A percentile compares a stretch with the other conserved stretches of the same genome.
Evolutionary conservation across 192 early-diverging fungal genomes (phyloP).

Genomic region (Jimgerdemannia lactiflua): DNA sequence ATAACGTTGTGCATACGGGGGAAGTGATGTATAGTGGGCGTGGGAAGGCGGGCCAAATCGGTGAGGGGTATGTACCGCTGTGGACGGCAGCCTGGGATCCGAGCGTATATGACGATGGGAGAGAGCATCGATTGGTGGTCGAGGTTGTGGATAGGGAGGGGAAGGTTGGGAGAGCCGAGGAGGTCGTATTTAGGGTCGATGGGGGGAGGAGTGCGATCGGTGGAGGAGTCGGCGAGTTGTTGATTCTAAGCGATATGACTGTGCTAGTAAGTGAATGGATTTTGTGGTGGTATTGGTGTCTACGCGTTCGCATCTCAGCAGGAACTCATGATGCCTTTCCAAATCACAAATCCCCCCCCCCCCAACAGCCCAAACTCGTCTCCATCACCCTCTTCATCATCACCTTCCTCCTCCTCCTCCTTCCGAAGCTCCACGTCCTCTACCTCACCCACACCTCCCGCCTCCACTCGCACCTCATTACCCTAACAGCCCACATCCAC

Average conservation of each 20-base stretch:
- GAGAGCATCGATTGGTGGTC: constrained; percentile 59
- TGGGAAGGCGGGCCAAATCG: constrained; percentile 23
- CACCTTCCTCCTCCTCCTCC: constrained; percentile 1
- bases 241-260: constrained; percentile 62
- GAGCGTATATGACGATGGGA: constrained; percentile 59
- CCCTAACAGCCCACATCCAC: background rate
- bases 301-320: constrained; percentile 25
- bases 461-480: background rate
- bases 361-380: constrained; percentile 3
- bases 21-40: constrained; percentile 45
- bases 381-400: constrained; percentile 13
- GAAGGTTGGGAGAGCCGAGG: constrained; percentile 30
- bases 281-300: constrained; percentile 37
- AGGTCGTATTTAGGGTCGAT: constrained; percentile 68
- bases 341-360: constrained; percentile 17
- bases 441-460: constrained; percentile 11
- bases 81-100: constrained; percentile 77
- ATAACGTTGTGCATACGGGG: constrained; percentile 42
- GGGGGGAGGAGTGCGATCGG: constrained; percentile 53
- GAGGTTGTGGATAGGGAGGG: constrained; percentile 58
- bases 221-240: constrained; percentile 68
- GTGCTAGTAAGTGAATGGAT: constrained; percentile 41
- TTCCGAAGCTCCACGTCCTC: constrained; percentile 9
- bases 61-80: constrained; percentile 56
- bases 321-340: background rate